Evolutionary conservation across 2,329 filamentous ascomycete genomes (phyloP).

Genomic region (Aspergillus brasiliensis): DNA sequence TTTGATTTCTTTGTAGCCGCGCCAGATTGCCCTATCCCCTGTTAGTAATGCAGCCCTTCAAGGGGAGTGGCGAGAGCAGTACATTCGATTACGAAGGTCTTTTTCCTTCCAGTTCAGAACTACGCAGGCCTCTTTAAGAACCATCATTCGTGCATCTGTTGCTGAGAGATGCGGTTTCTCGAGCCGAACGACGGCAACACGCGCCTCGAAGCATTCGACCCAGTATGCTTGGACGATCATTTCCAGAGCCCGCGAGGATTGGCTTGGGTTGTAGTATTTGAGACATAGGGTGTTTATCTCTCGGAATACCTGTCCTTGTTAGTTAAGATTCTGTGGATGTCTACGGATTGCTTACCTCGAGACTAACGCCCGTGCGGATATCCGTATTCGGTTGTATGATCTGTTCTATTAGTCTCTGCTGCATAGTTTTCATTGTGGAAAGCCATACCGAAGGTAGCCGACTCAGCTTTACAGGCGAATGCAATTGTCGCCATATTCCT

Average conservation of each 20-base stretch:
- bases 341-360: slow-evolving; percentile 13
- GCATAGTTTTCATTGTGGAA: not conserved
- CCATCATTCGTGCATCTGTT: slow-evolving; percentile 55
- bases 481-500: slow-evolving; percentile 55
- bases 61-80: too few species aligned
- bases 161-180: slow-evolving; percentile 45
- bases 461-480: slow-evolving; percentile 27
- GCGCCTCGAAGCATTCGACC: slow-evolving; percentile 58
- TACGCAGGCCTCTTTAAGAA: slow-evolving; percentile 56
- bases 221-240: slow-evolving; percentile 61
- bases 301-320: slow-evolving; percentile 20
- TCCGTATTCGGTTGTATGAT: slow-evolving; percentile 15
- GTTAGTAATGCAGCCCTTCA: too few species aligned
- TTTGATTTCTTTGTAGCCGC: slow-evolving; percentile 62
- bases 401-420: too few species aligned
- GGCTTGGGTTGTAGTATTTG: slow-evolving; percentile 46
- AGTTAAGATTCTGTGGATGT: too few species aligned
- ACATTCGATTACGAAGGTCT: slow-evolving; percentile 53
- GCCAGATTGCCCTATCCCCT: slow-evolving; percentile 51
- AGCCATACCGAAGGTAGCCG: slow-evolving; percentile 19
- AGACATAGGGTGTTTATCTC: slow-evolving; percentile 26
- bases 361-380: slow-evolving; percentile 22
- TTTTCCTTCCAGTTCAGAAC: slow-evolving; percentile 61
- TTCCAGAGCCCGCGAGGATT: slow-evolving; percentile 59
- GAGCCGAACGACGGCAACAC: slow-evolving; percentile 48